Base-by-base conservation (phyloP, 352 stramenopile species). In the Globisporangium middletonii region DNA sequence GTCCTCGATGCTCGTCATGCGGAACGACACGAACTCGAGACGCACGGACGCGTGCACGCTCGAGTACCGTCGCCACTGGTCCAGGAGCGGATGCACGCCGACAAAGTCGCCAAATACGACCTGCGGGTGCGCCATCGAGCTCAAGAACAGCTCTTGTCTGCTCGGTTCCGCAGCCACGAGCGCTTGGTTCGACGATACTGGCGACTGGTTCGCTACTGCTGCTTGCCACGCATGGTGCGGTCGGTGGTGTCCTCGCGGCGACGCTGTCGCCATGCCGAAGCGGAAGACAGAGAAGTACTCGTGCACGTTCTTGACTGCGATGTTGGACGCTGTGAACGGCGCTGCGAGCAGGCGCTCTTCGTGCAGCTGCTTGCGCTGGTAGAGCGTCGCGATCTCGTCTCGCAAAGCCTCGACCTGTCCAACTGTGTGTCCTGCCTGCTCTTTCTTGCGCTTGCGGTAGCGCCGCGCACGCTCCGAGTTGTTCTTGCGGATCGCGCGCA, bases 221-320 rank as follows among this genome's bases (percentile, higher is more conserved):
- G 28, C 23, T 9, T 4, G 16, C 28, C 2, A 33, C 30, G 30
- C 15, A 11, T 48, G 33, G 7, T 9, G 33, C 33, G 33, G 33
- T 38, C 33, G 33, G 5, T 38, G 33, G 33, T 38, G 33, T 9
- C 33, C 33, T 12, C 33, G 33, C 7, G 33, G 33, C 7, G 33
- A 38, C 4, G 33, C 33, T 2, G 33, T 38, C 33, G 33, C 33
- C 27, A 78, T 53, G 0, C 70, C 70, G 26, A 57, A 55, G 18
- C 65, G 68, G n/a, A 78, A 78, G 50, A 73, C 67, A 38, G 56
- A 12, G 50, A 74, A 76, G 55, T 78, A 78, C 49, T 78, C 67
- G 42, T 67, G 63, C 50, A 72, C 62, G 15, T 74, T 62, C 18
- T 51, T 62, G 27, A 73, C 53, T 33, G 70, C 67, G 42, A 59